These are phyloP conservation scores for Pelargonium fulgidum DNA, from an alignment of 441 rosid genomes.

Conservation along the genomic window DNA sequence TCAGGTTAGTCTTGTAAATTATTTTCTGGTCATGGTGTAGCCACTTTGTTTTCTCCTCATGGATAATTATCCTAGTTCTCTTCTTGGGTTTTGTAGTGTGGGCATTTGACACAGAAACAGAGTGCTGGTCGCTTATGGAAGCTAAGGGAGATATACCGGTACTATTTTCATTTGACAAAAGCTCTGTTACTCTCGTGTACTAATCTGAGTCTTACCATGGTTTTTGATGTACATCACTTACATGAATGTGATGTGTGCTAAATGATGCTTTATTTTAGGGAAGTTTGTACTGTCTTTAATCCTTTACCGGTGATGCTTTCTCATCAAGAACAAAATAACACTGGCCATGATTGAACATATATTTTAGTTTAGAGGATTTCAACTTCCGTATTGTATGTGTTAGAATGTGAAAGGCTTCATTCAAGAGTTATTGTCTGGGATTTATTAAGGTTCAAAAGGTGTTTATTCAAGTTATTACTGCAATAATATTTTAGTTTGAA, in stretches of 20 bases:
- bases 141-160: constrained; percentile 97
- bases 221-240: neutral
- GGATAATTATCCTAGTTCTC: constrained; percentile 3
- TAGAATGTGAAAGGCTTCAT: neutral
- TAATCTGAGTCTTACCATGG: neutral
- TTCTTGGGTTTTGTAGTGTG: constrained; percentile 50
- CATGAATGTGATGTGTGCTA: neutral
- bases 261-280: neutral
- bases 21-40: constrained; percentile 3
- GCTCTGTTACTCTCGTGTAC: neutral
- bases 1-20: constrained; percentile 49
- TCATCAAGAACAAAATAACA: neutral
- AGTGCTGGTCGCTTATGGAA: constrained; percentile 91
- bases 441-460: neutral
- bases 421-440: neutral
- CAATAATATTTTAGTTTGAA: neutral
- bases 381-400: neutral
- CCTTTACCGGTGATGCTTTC: neutral
- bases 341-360: neutral
- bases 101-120: constrained; percentile 81
- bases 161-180: constrained; percentile 14
- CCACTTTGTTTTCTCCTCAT: constrained; percentile 11
- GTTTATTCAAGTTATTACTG: neutral
- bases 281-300: neutral
- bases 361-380: neutral